A percentile compares a stretch with the other conserved stretches of the same genome.
Evolutionary conservation across 768 basidiomycete species (phyloP).

Genomic region (Dentipellis sp.): DNA sequence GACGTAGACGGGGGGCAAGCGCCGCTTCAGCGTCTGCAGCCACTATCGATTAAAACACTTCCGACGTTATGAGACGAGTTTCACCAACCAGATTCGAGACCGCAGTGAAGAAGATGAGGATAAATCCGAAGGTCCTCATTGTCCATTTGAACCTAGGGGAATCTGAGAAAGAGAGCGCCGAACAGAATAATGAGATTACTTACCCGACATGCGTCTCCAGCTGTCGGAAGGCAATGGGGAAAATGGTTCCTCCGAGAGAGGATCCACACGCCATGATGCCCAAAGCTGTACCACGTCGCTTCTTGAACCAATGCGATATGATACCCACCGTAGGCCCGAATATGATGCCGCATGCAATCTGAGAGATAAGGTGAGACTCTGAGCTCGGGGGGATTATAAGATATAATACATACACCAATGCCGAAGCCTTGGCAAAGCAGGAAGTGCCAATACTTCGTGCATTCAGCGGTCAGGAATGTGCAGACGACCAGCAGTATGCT

Average conservation of each 20-base stretch:
- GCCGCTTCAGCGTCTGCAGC: conserved; percentile 25
- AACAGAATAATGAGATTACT: neutral
- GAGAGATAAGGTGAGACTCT: neutral
- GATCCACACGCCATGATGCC: conserved; percentile 58
- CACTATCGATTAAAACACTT: conserved; percentile 12
- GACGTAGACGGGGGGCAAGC: conserved; percentile 44
- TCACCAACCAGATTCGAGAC: conserved; percentile 40
- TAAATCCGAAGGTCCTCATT: conserved; percentile 59
- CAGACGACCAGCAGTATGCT: conserved; percentile 42
- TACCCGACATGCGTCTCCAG: conserved; percentile 49
- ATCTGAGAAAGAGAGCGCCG: neutral
- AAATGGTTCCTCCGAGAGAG: conserved; percentile 57
- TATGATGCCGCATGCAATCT: conserved; percentile 37
- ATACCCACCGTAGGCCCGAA: conserved; percentile 54
- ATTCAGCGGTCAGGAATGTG: conserved; percentile 63
- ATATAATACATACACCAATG: conserved; percentile 40
- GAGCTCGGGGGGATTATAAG: neutral
- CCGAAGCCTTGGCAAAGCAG: conserved; percentile 65
- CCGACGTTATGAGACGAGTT: conserved; percentile 2
- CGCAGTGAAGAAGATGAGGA: conserved; percentile 42
- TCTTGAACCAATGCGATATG: conserved; percentile 68
- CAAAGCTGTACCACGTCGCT: conserved; percentile 43
- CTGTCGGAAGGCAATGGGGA: conserved; percentile 53
- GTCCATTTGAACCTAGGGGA: conserved; percentile 65
- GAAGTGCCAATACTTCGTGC: conserved; percentile 71